phyloP scores from a whole-genome alignment of 2,329 filamentous ascomycete genomes.

The Nannizziopsis arthrosporioides region DNA sequence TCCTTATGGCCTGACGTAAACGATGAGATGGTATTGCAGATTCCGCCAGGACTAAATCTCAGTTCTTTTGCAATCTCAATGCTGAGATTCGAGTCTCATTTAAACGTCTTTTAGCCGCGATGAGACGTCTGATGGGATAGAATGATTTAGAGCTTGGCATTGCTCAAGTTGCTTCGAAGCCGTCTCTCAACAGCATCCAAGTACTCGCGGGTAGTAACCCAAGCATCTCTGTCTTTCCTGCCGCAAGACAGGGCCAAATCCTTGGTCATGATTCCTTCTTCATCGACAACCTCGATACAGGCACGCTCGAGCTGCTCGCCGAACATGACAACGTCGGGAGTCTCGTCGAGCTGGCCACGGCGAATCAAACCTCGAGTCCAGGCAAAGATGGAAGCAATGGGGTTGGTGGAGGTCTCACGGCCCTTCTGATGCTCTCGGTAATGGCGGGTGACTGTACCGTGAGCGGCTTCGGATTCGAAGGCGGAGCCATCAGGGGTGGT shows the following conservation, averaged over 20 bases:
- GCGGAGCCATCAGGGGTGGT: slow-evolving; percentile 95
- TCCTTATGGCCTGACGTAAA: too few species aligned
- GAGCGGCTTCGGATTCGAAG: slow-evolving; percentile 93
- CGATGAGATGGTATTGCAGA: too few species aligned
- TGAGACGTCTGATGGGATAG: too few species aligned
- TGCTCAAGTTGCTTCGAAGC: slow-evolving; percentile 60
- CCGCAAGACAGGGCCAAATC: slow-evolving; percentile 91
- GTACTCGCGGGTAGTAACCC: slow-evolving; percentile 88
- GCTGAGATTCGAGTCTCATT: background rate
- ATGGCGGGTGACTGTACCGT: slow-evolving; percentile 96
- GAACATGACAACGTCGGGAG: slow-evolving; percentile 83
- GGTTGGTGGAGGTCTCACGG: slow-evolving; percentile 93
- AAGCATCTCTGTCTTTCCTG: slow-evolving; percentile 69
- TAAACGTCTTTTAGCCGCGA: too few species aligned
- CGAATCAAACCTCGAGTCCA: slow-evolving; percentile 93
- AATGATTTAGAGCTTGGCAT: slow-evolving; percentile 12
- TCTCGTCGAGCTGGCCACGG: slow-evolving; percentile 83
- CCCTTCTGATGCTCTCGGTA: slow-evolving; percentile 99
- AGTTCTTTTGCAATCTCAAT: background rate
- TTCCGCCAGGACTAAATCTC: background rate
- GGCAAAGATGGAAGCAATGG: slow-evolving; percentile 96
- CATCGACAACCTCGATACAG: slow-evolving; percentile 85
- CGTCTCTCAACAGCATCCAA: slow-evolving; percentile 82
- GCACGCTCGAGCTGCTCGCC: slow-evolving; percentile 86
- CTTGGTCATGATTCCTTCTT: slow-evolving; percentile 98